phyloP scores from a whole-genome alignment of 1,139 yeast species.

The Lodderomyces beijingensis region DNA sequence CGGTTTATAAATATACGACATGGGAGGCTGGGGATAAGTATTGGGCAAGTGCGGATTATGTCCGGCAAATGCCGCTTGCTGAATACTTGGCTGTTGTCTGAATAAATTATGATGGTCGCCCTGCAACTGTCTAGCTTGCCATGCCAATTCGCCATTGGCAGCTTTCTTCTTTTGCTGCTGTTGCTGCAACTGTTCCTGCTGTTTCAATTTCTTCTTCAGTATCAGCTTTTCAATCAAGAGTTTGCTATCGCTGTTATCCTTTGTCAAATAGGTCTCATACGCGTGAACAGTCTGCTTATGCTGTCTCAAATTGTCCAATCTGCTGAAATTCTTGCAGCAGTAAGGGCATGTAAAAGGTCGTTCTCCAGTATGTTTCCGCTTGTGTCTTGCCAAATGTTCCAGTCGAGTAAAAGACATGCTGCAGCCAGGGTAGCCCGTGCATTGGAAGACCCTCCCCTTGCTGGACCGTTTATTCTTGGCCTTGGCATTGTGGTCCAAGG shows the following conservation, averaged over 20 bases:
- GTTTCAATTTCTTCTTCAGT: slow-evolving; percentile 9
- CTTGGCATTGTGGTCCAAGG: slow-evolving; percentile 11
- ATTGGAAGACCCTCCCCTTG: slow-evolving; percentile 70
- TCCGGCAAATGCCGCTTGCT: neutral
- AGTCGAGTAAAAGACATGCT: slow-evolving; percentile 83
- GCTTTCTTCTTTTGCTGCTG: slow-evolving; percentile 7
- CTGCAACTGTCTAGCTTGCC: no score
- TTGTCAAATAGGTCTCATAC: slow-evolving; percentile 47
- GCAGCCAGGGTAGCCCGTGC: slow-evolving; percentile 85
- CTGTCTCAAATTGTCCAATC: slow-evolving; percentile 85
- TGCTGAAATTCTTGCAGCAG: slow-evolving; percentile 75
- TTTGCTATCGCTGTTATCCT: slow-evolving; percentile 10
- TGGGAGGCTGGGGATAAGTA: slow-evolving; percentile 4
- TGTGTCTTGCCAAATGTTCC: slow-evolving; percentile 90
- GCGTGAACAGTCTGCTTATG: slow-evolving; percentile 93
- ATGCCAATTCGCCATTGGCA: slow-evolving; percentile 3
- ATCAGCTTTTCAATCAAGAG: slow-evolving; percentile 8
- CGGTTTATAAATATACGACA: slow-evolving; percentile 1
- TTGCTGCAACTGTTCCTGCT: slow-evolving; percentile 7
- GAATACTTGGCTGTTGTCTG: slow-evolving; percentile 4
- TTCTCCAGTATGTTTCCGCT: slow-evolving; percentile 92
- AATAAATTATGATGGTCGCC: neutral
- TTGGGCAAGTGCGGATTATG: slow-evolving; percentile 3
- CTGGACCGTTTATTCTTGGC: slow-evolving; percentile 33
- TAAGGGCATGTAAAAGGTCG: slow-evolving; percentile 86